Evolutionary conservation across 352 stramenopile genomes (phyloP), one percentile per base, ranked within the genome.

Genomic region (Thalassiosira allenii): DNA sequence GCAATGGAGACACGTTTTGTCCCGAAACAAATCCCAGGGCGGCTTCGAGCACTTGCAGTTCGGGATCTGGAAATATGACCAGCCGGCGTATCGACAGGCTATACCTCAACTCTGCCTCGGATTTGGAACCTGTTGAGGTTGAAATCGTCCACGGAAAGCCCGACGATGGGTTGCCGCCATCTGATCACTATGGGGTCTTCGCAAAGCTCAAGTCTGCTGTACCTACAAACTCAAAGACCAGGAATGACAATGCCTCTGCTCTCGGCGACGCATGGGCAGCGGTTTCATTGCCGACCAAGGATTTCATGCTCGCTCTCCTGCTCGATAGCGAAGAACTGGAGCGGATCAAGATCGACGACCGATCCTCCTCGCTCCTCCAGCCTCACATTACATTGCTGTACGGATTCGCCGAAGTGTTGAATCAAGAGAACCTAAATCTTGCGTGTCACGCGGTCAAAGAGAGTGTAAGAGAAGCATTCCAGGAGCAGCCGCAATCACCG

Each of bases 381-480:
- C 52, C 73, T 51, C 73, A 81, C 54, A 69, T 81, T 34, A 77
- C 73, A 12, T 37, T 81, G 33, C 20, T 81, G 22, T 29, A 81
- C 40, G 73, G 73, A 22, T 81, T 81, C 52, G 73, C 41, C 17
- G 73, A 81, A 29, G n/a, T n/a, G n/a, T 23, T 81, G n/a, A 20
- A 33, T 44, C 37, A 43, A 44, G 17, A 3, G 40, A 65, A 40
- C 20, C 5, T 29, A n/a, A 47, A 57, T 2, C 25, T 74, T 8
- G 70, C 70, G 4, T 11, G 29, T 9, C 17, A 56, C 23, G 67
- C 54, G 17, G n/a, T 72, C 5, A 70, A 22, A 4, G 41, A 58
- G n/a, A 57, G 34, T 14, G n/a, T n/a, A n/a, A n/a, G n/a, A n/a
- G n/a, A n/a, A n/a, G n/a, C n/a, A n/a, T n/a, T n/a, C n/a, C n/a